Conservation (phyloP, 306 rosid species). For the Oxytropis ochrocephala region DNA sequence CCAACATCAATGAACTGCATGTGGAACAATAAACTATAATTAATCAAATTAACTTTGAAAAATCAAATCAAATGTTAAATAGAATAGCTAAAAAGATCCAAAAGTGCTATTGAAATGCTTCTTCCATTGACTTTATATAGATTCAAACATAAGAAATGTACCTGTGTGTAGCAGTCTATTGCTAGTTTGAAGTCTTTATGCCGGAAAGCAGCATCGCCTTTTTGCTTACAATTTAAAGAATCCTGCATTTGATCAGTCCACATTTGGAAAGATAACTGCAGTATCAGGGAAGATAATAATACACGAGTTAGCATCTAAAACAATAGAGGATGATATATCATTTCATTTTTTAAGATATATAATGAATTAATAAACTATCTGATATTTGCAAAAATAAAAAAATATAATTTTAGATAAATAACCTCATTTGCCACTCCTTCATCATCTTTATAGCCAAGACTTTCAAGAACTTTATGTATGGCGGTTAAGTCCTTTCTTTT, state of each 20-base stretch:
- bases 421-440: slow-evolving; percentile 79
- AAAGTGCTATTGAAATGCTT: background rate
- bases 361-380: background rate
- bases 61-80: background rate
- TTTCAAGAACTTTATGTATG: slow-evolving; percentile 65
- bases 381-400: background rate
- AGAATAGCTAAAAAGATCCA: background rate
- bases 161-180: slow-evolving; percentile 67
- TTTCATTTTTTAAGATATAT: background rate
- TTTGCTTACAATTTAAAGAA: slow-evolving; percentile 57
- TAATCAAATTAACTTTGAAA: background rate
- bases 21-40: slow-evolving; percentile 5
- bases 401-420: slow-evolving; percentile 9
- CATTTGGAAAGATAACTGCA: slow-evolving; percentile 74
- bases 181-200: slow-evolving; percentile 55
- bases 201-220: slow-evolving; percentile 59
- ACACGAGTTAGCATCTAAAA: slow-evolving; percentile 10
- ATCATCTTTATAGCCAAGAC: slow-evolving; percentile 62
- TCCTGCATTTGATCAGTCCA: slow-evolving; percentile 82
- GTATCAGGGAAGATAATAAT: background rate
- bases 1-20: slow-evolving; percentile 66
- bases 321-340: background rate
- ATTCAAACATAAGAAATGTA: slow-evolving; percentile 20
- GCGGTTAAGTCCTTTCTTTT: slow-evolving; percentile 74
- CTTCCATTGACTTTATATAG: background rate